Conservation (phyloP, 1,284 basidiomycete species). For the Cryptococcus neoformans region DNA sequence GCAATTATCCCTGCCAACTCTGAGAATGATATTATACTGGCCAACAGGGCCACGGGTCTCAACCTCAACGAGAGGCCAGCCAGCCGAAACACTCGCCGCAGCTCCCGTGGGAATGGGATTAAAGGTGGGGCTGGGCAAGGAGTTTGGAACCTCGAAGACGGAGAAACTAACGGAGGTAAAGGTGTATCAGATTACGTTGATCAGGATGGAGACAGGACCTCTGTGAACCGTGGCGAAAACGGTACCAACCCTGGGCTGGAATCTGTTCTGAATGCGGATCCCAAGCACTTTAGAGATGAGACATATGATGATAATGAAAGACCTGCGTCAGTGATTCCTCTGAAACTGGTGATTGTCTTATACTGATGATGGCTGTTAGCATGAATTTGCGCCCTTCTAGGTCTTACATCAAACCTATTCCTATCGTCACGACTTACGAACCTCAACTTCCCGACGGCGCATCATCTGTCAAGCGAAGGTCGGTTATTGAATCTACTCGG, state of each 20-base stretch:
- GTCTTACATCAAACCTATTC: slow-evolving; percentile 42
- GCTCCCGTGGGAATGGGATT: background rate
- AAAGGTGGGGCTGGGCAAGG: slow-evolving; percentile 2
- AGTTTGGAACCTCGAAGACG: background rate
- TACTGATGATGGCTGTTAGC: slow-evolving; percentile 1
- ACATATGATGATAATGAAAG: slow-evolving; percentile 6
- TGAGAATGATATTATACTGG: slow-evolving; percentile 17
- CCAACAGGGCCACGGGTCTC: slow-evolving; percentile 16
- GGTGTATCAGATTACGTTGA: background rate
- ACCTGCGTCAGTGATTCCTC: slow-evolving; percentile 9
- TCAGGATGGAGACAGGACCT: background rate
- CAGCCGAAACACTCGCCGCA: slow-evolving; percentile 13
- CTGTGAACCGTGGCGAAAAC: background rate
- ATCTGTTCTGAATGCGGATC: slow-evolving; percentile 7
- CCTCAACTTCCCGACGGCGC: slow-evolving; percentile 17
- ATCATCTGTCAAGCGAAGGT: slow-evolving; percentile 16
- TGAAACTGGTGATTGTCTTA: background rate
- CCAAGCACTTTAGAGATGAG: slow-evolving; percentile 6
- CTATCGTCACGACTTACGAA: slow-evolving; percentile 41
- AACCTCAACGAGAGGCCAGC: slow-evolving; percentile 13
- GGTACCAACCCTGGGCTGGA: background rate
- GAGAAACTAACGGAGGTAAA: background rate
- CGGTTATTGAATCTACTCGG: slow-evolving; percentile 17
- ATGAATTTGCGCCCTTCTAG: slow-evolving; percentile 31
- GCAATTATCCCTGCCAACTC: background rate